Conservation (phyloP, 495 filamentous ascomycete genomes). For the Cladorrhinum samala region DNA sequence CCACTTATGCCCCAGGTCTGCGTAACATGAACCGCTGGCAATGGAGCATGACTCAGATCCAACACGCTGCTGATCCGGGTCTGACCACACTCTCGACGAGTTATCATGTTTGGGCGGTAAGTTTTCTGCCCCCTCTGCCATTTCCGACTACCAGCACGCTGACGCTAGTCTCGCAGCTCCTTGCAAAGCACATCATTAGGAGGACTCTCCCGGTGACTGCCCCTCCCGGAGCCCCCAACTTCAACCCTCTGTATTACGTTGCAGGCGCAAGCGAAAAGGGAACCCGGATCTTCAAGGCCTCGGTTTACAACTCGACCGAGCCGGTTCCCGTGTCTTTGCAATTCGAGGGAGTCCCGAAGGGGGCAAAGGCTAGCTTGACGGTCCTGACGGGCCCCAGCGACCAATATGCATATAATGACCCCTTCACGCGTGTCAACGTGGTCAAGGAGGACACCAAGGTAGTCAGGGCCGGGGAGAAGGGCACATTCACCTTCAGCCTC, state of each 20-base stretch:
- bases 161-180: no score
- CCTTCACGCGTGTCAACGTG: conserved; percentile 28
- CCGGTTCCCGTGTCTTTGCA: conserved; percentile 43
- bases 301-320: conserved; percentile 57
- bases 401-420: conserved; percentile 35
- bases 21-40: conserved; percentile 40
- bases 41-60: conserved; percentile 41
- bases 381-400: conserved; percentile 49
- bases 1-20: conserved; percentile 35
- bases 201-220: conserved; percentile 45
- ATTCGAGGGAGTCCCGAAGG: conserved; percentile 47
- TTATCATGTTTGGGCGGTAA: conserved; percentile 39
- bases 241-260: conserved; percentile 56
- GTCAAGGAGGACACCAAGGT: conserved; percentile 37
- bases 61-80: conserved; percentile 49
- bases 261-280: conserved; percentile 35
- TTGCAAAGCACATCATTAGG: conserved; percentile 49
- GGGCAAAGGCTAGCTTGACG: conserved; percentile 48
- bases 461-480: conserved; percentile 39
- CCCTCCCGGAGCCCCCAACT: conserved; percentile 30
- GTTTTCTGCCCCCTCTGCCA: conserved; percentile 23
- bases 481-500: conserved; percentile 44
- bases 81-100: conserved; percentile 42
- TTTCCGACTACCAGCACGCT: no score
- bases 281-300: conserved; percentile 52